A percentile compares a stretch with the other conserved stretches of the same genome.
Conservation (phyloP, 2,329 filamentous ascomycete genomes). For the Blumeria graminis region DNA sequence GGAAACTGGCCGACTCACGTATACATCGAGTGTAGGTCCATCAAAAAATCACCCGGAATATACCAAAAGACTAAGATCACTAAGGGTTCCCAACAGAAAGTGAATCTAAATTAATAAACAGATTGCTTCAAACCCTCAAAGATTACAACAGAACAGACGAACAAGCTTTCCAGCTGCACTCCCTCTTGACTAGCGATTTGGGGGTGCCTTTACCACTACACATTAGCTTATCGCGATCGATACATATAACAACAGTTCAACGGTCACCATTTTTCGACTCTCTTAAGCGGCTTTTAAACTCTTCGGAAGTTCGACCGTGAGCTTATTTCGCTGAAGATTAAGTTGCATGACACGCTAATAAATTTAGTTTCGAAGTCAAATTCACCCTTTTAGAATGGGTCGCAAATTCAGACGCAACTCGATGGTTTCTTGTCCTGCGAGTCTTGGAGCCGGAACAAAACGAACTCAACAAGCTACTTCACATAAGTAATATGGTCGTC, state of each 20-base stretch:
- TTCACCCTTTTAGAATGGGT: slow-evolving; percentile 34
- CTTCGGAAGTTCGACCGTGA: slow-evolving; percentile 21
- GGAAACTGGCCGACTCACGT: slow-evolving; percentile 88
- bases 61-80: slow-evolving; percentile 8
- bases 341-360: slow-evolving; percentile 6
- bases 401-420: slow-evolving; percentile 37
- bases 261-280: slow-evolving; percentile 41
- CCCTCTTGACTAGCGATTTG: slow-evolving; percentile 54
- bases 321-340: slow-evolving; percentile 7
- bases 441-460: slow-evolving; percentile 24
- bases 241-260: slow-evolving; percentile 48
- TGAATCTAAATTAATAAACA: slow-evolving; percentile 24
- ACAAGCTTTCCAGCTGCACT: slow-evolving; percentile 25
- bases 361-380: slow-evolving; percentile 8
- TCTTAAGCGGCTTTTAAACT: slow-evolving; percentile 22
- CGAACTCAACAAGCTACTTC: slow-evolving; percentile 36
- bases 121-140: too few relatives aligned
- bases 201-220: slow-evolving; percentile 61
- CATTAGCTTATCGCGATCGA: slow-evolving; percentile 66
- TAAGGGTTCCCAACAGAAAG: slow-evolving; percentile 28
- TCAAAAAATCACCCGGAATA: not conserved
- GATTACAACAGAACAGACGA: slow-evolving; percentile 5
- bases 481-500: slow-evolving; percentile 39
- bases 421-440: slow-evolving; percentile 66
- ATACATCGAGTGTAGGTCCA: slow-evolving; percentile 65